Conservation (phyloP, 2,329 filamentous ascomycete genomes). For the Fusarium pilosicola region DNA sequence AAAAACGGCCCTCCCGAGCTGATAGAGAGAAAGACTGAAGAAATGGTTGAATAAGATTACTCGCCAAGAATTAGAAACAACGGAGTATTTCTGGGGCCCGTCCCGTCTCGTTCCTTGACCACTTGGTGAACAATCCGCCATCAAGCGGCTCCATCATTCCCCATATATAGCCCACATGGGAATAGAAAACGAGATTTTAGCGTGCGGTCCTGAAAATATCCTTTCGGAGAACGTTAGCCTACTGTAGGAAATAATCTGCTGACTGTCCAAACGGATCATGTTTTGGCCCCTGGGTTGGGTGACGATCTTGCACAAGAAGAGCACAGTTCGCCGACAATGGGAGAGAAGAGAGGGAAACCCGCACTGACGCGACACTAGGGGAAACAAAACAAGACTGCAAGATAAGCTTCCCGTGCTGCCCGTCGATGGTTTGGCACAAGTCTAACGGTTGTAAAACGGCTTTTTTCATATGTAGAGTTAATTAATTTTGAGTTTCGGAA, state of each 20-base stretch:
- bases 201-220: neutral
- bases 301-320: conserved; percentile 26
- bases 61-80: neutral
- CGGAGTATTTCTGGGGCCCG: neutral
- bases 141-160: neutral
- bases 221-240: neutral
- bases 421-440: neutral
- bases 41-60: conserved; percentile 4
- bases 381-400: neutral
- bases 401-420: neutral
- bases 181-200: neutral
- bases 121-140: neutral
- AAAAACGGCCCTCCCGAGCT: neutral
- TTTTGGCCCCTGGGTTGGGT: conserved; percentile 3
- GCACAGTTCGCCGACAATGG: neutral
- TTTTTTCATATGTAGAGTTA: neutral
- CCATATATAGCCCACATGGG: conserved; percentile 10
- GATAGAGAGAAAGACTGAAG: neutral
- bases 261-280: neutral
- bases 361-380: conserved; percentile 1
- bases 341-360: neutral
- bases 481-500: conserved; percentile 21
- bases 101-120: neutral
- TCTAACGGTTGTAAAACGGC: neutral
- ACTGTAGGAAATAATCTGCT: neutral